Conservation (phyloP, 202 grass and related monocot species). For the Eragrostis tef region DNA sequence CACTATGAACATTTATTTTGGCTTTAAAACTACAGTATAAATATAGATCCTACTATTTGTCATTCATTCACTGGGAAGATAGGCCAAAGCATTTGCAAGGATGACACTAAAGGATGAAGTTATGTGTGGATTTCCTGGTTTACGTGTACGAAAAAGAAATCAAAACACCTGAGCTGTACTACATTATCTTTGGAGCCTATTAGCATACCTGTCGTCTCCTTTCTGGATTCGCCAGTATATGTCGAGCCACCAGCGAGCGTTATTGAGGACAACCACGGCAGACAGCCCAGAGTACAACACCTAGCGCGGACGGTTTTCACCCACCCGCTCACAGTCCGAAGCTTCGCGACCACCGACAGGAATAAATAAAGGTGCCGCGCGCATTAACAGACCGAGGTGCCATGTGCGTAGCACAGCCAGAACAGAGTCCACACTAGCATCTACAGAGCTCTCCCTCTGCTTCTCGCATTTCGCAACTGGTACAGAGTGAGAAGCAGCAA, state of each 20-base stretch:
- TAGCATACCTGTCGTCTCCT: background rate
- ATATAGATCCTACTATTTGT: too few relatives aligned
- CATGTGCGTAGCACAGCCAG: background rate
- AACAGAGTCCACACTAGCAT: background rate
- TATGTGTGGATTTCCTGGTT: background rate
- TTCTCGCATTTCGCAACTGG: background rate
- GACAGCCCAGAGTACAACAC: background rate
- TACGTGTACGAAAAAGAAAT: background rate
- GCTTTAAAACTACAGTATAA: too few relatives aligned
- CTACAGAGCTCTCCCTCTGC: background rate
- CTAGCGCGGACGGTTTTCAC: background rate
- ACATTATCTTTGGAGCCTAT: background rate
- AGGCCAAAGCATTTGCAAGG: background rate
- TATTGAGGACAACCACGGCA: background rate
- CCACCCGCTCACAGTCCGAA: background rate
- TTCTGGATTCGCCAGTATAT: background rate
- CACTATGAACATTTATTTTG: too few relatives aligned
- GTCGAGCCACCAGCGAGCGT: background rate
- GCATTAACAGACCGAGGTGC: background rate
- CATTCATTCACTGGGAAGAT: too few relatives aligned
- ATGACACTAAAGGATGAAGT: background rate
- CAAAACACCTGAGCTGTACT: background rate
- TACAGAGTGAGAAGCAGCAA: background rate
- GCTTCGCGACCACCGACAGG: background rate
- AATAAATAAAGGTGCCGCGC: background rate